phyloP scores from a whole-genome alignment of 495 filamentous ascomycete species.

The Xylaria longipes region DNA sequence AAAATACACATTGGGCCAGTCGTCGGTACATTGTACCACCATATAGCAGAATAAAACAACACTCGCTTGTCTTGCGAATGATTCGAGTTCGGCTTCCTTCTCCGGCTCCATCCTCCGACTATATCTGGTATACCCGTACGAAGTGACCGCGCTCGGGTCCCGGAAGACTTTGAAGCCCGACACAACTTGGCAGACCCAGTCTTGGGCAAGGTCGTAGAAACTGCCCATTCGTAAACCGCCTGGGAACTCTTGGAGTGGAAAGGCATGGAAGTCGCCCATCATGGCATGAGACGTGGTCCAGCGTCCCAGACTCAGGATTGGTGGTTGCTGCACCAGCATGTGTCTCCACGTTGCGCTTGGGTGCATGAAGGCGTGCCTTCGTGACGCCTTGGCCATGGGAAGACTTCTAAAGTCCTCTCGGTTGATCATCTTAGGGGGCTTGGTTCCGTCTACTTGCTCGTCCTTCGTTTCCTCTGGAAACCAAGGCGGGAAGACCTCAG shows the following conservation, averaged over 20 bases:
- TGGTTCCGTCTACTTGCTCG: background rate
- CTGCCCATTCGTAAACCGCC: background rate
- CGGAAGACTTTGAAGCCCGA: conserved; percentile 1
- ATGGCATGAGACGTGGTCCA: background rate
- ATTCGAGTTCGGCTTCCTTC: background rate
- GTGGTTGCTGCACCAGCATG: conserved; percentile 30
- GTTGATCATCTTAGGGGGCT: background rate
- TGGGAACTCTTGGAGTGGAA: background rate
- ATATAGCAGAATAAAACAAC: background rate
- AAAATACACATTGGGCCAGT: background rate
- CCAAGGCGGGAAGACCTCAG: background rate
- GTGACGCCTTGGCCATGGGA: background rate
- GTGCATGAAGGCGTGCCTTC: conserved; percentile 21
- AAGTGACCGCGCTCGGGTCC: background rate
- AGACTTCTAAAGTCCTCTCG: background rate
- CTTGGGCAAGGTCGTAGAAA: background rate
- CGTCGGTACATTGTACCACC: background rate
- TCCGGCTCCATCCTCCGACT: background rate
- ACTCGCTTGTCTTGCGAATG: background rate
- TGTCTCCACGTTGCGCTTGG: conserved; percentile 29
- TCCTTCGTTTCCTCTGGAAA: background rate
- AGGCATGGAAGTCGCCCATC: background rate
- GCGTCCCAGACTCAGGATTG: background rate
- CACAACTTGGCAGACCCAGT: background rate
- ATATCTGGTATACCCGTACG: background rate